Evolutionary conservation across 257 asterid species (phyloP), one percentile per base, ranked within the genome.

Genomic region (Echium plantagineum): DNA sequence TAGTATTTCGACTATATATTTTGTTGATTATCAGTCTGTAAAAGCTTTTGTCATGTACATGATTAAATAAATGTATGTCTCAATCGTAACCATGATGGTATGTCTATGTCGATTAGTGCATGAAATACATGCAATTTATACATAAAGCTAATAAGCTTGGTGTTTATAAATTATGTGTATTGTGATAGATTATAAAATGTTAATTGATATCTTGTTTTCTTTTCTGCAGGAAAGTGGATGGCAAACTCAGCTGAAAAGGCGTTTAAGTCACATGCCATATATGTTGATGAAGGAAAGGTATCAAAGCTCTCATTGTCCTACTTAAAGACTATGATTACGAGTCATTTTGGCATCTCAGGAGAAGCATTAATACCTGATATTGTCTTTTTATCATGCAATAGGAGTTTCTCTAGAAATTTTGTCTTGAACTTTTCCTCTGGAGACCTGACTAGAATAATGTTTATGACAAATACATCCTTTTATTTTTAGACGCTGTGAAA

Each of bases 141-240:
- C n/a, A 42, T 16, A 13, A 42, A 10, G 49, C 17, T 42, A 17
- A 42, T 42, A n/a, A n/a, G n/a, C 13, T 42, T 42, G 49, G 49
- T 42, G 49, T 0, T 53, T 52, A 1, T 17, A 1, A 8, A 53
- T 10, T 20, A 13, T 18, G 17, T 51, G 19, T 46, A 20, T 21
- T 62, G 17, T 42, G 16, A 42, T 42, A 3, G 49, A 42, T 42
- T 42, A 17, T 17, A 59, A 51, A 28, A 15, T 35, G 26, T 17
- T 35, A 5, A 15, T 32, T 22, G 38, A 52, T 42, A 3, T 5
- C 5, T 3, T 54, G 15, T 53, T 65, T 60, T 21, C 57, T 63
- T 49, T 28, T 62, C 13, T 10, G 30, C 62, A 79, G 85, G 82
- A 65, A 82, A 79, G 65, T 79, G 85, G 82, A 74, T 74, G 85